Evolutionary conservation across 495 filamentous ascomycete genomes (phyloP).

Genomic region (Neurospora africana): DNA sequence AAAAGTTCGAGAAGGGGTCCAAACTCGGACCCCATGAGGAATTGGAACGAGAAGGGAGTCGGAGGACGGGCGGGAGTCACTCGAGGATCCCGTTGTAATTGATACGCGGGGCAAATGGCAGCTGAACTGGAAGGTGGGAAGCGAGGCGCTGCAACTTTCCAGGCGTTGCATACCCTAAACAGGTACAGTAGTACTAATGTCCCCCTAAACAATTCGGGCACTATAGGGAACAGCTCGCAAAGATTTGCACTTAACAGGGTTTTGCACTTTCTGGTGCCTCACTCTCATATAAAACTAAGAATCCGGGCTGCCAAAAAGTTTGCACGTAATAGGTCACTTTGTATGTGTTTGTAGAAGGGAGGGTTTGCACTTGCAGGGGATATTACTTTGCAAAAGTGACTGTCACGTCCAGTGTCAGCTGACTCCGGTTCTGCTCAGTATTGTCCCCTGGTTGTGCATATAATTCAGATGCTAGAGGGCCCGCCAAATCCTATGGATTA

Average conservation of each 20-base stretch:
- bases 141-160: not conserved
- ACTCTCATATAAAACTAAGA: not conserved
- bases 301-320: not conserved
- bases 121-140: not conserved
- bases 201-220: not conserved
- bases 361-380: not conserved
- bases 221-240: not conserved
- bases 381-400: not conserved
- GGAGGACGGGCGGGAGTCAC: conserved; percentile 7
- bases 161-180: not conserved
- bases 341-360: too few relatives aligned
- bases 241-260: too few relatives aligned
- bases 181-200: too few relatives aligned
- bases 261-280: not conserved
- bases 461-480: not conserved
- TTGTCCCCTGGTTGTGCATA: not conserved
- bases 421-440: not conserved
- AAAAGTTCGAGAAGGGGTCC: conserved; percentile 14
- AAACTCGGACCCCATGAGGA: conserved; percentile 14
- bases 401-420: not conserved
- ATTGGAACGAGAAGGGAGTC: not conserved
- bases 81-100: not conserved
- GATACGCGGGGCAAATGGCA: conserved; percentile 18
- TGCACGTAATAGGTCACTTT: too few relatives aligned
- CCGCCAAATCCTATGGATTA: not conserved